Base-by-base conservation (phyloP, 345 rosid species). In the Acer negundo region DNA sequence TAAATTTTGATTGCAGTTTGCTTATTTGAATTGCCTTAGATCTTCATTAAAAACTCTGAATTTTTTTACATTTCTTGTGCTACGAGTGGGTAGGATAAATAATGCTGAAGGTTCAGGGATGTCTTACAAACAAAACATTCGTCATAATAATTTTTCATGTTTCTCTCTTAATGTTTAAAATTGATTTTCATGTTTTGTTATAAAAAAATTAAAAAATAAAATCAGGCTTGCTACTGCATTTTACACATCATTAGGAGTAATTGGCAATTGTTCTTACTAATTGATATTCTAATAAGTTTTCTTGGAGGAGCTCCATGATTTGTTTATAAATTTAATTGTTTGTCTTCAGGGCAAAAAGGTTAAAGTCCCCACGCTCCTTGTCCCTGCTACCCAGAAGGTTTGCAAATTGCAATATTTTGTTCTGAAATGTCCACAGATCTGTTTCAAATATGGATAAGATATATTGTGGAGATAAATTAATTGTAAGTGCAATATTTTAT, bases 301-400 rank as follows among this genome's bases (percentile, higher is more conserved):
- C 51, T 35, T 3, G 46, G 23, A 56, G 59, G 75, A 17, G 63
- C 46, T 58, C 7, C 49, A 0, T 10, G 66, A 22, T 3, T 23
- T 22, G 12, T 20, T 38, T 70, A 56, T 26, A 67, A 31, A 19
- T 65, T 69, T 59, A 24, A 17, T 72, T 84, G 59, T 77, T 71
- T 84, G 20, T 73, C 67, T 69, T 67, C 91, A 96, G 99, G 97
- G 97, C 49, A 90, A 85, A 77, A 87, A 87, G 81, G 97, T 96
- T 79, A 94, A 94, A 85, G 98, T 91, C 66, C 99, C 99, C 67
- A 96, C 99, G 0, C 94, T 92, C 89, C 93, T 96, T 49, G 97
- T 94, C 82, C 98, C 99, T 23, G 97, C 99, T 72, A 96, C 99
- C 19, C 98, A 90, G 64, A 92, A 94, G 97, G 99, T 90, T 72